Conservation (phyloP, 306 rosid genomes). For the Vicia faba region DNA sequence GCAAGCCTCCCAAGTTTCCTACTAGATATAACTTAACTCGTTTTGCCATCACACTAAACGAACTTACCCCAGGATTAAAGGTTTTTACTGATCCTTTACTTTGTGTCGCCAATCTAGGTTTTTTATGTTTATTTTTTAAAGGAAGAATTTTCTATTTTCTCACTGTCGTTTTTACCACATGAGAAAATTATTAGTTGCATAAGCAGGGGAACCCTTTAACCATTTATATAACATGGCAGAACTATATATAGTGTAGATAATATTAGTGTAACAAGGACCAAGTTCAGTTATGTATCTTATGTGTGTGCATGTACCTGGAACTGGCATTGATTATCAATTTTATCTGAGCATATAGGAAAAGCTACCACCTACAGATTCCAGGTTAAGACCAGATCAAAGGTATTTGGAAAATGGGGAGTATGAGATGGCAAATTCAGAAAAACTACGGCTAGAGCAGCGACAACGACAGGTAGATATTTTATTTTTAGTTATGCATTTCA, state of each 20-base stretch:
- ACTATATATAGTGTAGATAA: neutral
- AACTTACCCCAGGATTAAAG: slow-evolving; percentile 81
- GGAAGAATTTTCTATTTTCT: neutral
- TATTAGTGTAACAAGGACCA: slow-evolving; percentile 8
- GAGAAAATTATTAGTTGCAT: slow-evolving; percentile 11
- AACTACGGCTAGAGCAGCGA: slow-evolving; percentile 86
- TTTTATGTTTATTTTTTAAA: slow-evolving; percentile 6
- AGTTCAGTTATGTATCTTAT: neutral
- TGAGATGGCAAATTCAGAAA: slow-evolving; percentile 88
- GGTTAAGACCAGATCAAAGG: slow-evolving; percentile 96
- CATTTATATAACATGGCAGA: slow-evolving; percentile 16
- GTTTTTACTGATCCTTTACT: slow-evolving; percentile 43
- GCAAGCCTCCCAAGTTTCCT: slow-evolving; percentile 77
- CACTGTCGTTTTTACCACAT: slow-evolving; percentile 7
- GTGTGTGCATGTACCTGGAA: neutral
- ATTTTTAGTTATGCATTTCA: neutral
- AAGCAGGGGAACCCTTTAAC: neutral
- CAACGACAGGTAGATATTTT: slow-evolving; percentile 77
- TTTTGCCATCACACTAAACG: slow-evolving; percentile 86
- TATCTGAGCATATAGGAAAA: slow-evolving; percentile 50
- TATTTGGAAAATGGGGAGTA: slow-evolving; percentile 94
- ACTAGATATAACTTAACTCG: slow-evolving; percentile 90
- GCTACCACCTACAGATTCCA: slow-evolving; percentile 97
- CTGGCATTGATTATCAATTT: slow-evolving; percentile 24
- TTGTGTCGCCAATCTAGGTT: slow-evolving; percentile 25